Percentiles rank a stretch among this genome's conserved stretches.
Conservation (phyloP, 2,329 filamentous ascomycete species). For the Neobulgaria alba region DNA sequence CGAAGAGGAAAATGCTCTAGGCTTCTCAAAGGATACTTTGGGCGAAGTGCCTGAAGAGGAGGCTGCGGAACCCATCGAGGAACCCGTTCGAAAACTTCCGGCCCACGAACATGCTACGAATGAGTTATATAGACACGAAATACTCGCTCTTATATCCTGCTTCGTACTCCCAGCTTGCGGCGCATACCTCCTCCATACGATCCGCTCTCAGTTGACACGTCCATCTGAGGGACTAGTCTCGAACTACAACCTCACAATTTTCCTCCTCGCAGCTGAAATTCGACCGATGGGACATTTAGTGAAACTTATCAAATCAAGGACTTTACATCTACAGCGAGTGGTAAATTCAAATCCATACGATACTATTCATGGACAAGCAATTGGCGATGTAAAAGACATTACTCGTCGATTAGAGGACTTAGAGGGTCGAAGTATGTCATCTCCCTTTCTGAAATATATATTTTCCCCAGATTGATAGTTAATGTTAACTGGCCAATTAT, state of each 20-base stretch:
- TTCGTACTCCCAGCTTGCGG: conserved; percentile 70
- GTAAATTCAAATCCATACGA: conserved; percentile 47
- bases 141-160: conserved; percentile 66
- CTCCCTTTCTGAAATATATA: not conserved
- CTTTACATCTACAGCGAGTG: conserved; percentile 70
- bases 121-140: conserved; percentile 68
- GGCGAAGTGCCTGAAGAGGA: conserved; percentile 24
- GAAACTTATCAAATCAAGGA: conserved; percentile 69
- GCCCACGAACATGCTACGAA: conserved; percentile 36
- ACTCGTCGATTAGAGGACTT: conserved; percentile 59
- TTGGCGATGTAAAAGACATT: conserved; percentile 46
- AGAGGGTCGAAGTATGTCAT: conserved; percentile 42
- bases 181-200: conserved; percentile 75
- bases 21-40: conserved; percentile 20
- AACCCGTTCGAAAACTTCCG: conserved; percentile 15
- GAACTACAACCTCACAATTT: conserved; percentile 88
- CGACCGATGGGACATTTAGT: conserved; percentile 75
- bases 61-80: conserved; percentile 6
- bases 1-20: conserved; percentile 33
- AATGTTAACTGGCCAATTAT: no score
- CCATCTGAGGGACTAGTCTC: conserved; percentile 83
- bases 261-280: conserved; percentile 78
- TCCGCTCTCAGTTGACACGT: conserved; percentile 71
- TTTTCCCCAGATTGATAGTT: no score
- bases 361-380: conserved; percentile 20